phyloP scores from a whole-genome alignment of 148 eudicot genomes.

The Simmondsia chinensis region DNA sequence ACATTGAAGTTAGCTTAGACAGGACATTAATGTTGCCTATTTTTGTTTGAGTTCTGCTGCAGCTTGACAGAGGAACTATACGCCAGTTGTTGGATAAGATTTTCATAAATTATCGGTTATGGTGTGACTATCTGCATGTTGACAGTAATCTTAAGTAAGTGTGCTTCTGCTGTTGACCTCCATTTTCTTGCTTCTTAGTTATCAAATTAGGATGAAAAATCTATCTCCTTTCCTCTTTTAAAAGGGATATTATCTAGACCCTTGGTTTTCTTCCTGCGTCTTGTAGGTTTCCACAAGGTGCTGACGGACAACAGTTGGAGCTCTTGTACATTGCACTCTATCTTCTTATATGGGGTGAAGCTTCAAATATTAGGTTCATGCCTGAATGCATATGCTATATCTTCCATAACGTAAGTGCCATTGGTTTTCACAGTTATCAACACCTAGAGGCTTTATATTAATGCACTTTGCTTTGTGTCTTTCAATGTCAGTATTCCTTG shows the following conservation, averaged over 20 bases:
- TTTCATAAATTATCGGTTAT: conserved; percentile 62
- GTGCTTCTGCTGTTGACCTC: conserved; percentile 5
- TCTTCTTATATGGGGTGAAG: conserved; percentile 99
- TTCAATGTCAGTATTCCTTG: too few species aligned
- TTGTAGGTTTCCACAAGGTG: conserved; percentile 50
- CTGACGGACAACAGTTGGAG: conserved; percentile 51
- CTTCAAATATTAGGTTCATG: conserved; percentile 94
- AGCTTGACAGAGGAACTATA: conserved; percentile 59
- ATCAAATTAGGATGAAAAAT: background rate
- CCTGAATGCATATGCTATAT: conserved; percentile 96
- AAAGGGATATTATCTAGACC: too few species aligned
- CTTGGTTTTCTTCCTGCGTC: conserved; percentile 7
- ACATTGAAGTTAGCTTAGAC: background rate
- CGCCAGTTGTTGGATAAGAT: conserved; percentile 52
- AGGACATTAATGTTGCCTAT: conserved; percentile 7
- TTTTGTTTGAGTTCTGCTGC: conserved; percentile 22
- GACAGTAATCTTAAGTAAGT: conserved; percentile 61
- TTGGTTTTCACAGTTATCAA: too few species aligned
- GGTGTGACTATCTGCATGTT: conserved; percentile 90
- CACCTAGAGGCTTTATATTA: too few species aligned
- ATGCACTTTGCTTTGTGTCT: too few species aligned
- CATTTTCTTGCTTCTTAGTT: background rate
- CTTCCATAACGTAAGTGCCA: conserved; percentile 81
- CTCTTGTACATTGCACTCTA: conserved; percentile 87
- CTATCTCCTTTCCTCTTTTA: too few species aligned